Evolutionary conservation across 2,329 filamentous ascomycete species (phyloP), one percentile per base, ranked within the genome.

Genomic region (Pseudogymnoascus sp.): DNA sequence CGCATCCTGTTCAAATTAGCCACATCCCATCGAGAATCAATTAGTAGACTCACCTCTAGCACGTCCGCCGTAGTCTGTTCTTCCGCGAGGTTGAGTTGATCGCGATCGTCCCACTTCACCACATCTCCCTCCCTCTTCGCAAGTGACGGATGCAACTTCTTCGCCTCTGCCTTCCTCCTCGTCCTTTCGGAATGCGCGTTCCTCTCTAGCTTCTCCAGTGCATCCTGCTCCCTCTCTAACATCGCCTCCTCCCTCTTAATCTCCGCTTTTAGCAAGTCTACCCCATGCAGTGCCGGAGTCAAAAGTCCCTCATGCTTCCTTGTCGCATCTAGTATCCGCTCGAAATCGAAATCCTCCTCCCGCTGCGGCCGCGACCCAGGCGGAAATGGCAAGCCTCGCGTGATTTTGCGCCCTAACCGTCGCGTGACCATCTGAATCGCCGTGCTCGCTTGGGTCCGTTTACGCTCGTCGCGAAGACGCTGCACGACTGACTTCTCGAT

Each of bases 371-470:
- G 73, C 8, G 57, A 58, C 2, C 80, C 77, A 0, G 82, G 83
- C 1, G 87, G 87, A 68, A 90, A 89, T n/a, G 85, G 85, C 59
- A 88, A 76, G 9, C 82, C 83, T 34, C 78, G 79, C 14, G 76
- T 72, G 5, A 90, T 74, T 67, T 85, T 86, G 57, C 76, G 78
- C 35, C 80, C 73, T 34, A 90, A 75, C 59, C 79, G 80, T 39
- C 78, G 77, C 6, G 82, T 74, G 25, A 87, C 77, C 38, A 77
- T 76, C 37, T 79, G 76, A 6, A 90, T 75, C 20, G 81, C 81
- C 2, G 47, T 78, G 76, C 61, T 78, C 71, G 62, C 77, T 73
- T 64, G 79, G 74, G 62, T 74, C 72, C 79, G 75, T 62, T 71
- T 74, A 32, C 71, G 72, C 60, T 75, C 73, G 64, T 78, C 74